These are phyloP conservation scores for Apophysomyces trapeziformis DNA, from an alignment of 371 early-diverging fungal genomes.

Conservation along the genomic window DNA sequence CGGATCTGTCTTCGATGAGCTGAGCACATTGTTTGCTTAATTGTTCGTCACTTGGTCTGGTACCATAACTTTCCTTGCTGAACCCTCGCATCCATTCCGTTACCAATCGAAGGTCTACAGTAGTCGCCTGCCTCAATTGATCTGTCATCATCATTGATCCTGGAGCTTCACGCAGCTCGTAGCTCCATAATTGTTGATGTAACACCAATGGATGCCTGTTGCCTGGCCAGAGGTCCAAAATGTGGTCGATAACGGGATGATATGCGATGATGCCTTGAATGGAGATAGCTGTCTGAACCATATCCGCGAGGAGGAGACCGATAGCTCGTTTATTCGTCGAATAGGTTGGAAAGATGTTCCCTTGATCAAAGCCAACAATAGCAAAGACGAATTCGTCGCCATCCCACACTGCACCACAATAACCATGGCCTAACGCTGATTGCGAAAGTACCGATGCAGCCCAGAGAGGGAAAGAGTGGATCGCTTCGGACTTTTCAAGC, in stretches of 20 bases:
- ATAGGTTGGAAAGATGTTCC: constrained; percentile 1
- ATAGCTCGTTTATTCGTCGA: background rate
- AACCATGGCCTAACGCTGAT: background rate
- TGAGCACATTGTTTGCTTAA: background rate
- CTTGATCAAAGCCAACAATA: background rate
- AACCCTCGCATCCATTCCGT: background rate
- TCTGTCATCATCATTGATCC: background rate
- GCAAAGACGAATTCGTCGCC: background rate
- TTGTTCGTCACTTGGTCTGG: background rate
- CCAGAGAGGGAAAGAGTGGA: background rate
- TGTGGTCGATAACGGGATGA: background rate
- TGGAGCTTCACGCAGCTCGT: background rate
- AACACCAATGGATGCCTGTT: background rate
- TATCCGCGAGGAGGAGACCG: background rate
- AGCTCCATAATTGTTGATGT: background rate
- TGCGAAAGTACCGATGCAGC: background rate
- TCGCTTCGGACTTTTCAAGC: constrained; percentile 1
- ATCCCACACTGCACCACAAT: background rate
- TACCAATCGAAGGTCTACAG: background rate
- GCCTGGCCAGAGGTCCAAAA: background rate
- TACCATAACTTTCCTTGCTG: background rate
- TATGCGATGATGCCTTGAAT: constrained; percentile 1
- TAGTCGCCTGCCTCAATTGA: background rate
- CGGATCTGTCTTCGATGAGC: background rate
- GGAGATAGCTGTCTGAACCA: background rate